Percentiles rank a stretch among this genome's conserved stretches.
Conservation (phyloP, 768 basidiomycete species). For the Cystobasidium tubakii region DNA sequence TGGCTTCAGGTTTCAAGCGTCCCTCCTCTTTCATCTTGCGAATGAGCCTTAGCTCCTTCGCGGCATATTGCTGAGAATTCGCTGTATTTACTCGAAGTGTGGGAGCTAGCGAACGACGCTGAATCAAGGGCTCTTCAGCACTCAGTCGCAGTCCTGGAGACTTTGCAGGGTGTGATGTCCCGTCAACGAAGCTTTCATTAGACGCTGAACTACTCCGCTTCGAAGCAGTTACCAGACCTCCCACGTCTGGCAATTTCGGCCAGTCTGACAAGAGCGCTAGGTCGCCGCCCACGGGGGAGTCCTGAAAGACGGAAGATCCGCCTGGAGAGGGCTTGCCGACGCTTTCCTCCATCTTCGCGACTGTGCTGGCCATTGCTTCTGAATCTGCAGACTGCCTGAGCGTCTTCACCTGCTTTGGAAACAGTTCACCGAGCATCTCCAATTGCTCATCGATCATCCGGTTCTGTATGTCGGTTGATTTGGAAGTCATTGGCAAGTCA, state of each 20-base stretch:
- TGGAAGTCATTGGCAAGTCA: not conserved
- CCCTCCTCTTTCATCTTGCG: constrained; percentile 29
- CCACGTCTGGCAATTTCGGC: not conserved
- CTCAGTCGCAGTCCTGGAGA: not conserved
- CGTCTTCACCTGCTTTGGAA: constrained; percentile 17
- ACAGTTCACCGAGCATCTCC: constrained; percentile 31
- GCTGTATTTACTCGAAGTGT: constrained; percentile 9
- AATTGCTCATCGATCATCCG: constrained; percentile 30
- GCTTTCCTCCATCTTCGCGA: not conserved
- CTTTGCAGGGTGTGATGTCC: not conserved
- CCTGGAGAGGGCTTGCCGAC: not conserved
- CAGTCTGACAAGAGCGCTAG: not conserved
- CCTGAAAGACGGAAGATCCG: not conserved
- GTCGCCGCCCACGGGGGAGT: not conserved
- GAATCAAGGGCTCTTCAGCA: not conserved
- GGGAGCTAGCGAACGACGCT: constrained; percentile 6
- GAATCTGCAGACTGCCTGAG: not conserved
- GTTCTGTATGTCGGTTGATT: not conserved
- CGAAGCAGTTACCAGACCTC: not conserved
- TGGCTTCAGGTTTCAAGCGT: not conserved
- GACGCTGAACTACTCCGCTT: not conserved
- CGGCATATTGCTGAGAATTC: not conserved
- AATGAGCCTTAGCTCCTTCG: constrained; percentile 21
- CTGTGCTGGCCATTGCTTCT: not conserved
- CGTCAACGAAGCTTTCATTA: not conserved